These are phyloP conservation scores for Hortaea werneckii DNA, from an alignment of 2,329 filamentous ascomycete species.

Conservation along the genomic window DNA sequence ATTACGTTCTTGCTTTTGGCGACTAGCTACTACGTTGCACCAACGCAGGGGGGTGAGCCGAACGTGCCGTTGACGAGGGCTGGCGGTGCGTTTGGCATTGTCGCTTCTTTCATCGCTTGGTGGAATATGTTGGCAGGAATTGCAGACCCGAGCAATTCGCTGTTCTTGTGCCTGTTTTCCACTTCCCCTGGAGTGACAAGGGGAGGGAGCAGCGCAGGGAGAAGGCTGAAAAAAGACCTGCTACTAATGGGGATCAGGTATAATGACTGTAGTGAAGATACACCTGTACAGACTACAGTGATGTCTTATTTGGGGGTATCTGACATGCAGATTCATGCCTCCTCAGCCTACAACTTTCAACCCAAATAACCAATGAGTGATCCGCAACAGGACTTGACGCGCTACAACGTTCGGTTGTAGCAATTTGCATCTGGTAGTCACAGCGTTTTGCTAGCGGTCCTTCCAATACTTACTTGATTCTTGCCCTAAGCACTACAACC, in stretches of 20 bases:
- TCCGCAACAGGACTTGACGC: too few relatives aligned
- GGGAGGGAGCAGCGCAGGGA: conserved; percentile 3
- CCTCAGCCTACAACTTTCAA: too few relatives aligned
- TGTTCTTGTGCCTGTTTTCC: conserved; percentile 22
- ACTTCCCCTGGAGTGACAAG: conserved; percentile 29
- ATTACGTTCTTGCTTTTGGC: conserved; percentile 65
- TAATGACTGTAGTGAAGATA: neutral
- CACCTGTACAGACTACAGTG: too few relatives aligned
- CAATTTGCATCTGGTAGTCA: too few relatives aligned
- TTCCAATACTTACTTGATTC: too few relatives aligned
- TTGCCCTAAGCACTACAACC: too few relatives aligned
- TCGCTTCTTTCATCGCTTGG: conserved; percentile 63
- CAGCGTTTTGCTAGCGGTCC: too few relatives aligned
- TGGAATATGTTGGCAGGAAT: conserved; percentile 79
- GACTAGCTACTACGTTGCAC: conserved; percentile 44
- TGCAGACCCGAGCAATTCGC: conserved; percentile 45
- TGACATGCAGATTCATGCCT: too few relatives aligned
- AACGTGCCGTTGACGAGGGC: conserved; percentile 43
- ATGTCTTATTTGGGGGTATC: too few relatives aligned
- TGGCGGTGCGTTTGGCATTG: conserved; percentile 69
- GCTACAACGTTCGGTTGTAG: too few relatives aligned
- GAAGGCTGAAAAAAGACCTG: neutral
- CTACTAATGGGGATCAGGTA: neutral
- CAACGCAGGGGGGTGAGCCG: conserved; percentile 18
- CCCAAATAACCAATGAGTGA: too few relatives aligned